A percentile compares a stretch with the other conserved stretches of the same genome.
These are phyloP conservation scores for Kodamaea anthophila DNA, from an alignment of 1,139 yeast species.

Conservation along the genomic window DNA sequence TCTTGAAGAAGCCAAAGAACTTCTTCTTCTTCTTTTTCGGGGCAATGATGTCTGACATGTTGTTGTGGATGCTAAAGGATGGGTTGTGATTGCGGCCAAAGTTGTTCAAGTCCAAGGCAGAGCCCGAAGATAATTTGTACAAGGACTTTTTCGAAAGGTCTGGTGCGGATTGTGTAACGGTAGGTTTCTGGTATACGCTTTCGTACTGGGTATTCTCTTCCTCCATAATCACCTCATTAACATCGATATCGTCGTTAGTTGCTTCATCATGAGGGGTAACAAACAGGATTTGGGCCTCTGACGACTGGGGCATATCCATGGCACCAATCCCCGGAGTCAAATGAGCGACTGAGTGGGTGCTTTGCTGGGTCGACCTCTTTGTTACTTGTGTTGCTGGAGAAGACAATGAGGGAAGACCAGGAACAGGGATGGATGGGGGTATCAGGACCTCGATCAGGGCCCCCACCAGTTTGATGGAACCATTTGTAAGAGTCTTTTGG, in stretches of 20 bases:
- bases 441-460: no score
- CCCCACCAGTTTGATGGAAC: conserved; percentile 10
- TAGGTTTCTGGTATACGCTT: no score
- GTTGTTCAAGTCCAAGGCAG: conserved; percentile 35
- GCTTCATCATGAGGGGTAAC: conserved; percentile 6
- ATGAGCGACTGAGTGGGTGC: no score
- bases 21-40: conserved; percentile 15
- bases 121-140: conserved; percentile 31
- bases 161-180: conserved; percentile 1
- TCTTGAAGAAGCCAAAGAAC: conserved; percentile 23
- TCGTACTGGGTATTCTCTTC: no score
- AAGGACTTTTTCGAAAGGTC: conserved; percentile 9
- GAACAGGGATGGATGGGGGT: conserved; percentile 3
- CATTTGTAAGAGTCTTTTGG: conserved; percentile 21
- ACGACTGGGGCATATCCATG: background rate
- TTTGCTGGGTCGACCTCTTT: no score
- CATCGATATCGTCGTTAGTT: conserved; percentile 7
- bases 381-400: conserved; percentile 4
- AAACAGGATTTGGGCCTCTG: conserved; percentile 21
- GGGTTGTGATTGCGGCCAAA: conserved; percentile 41
- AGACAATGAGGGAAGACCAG: conserved; percentile 3
- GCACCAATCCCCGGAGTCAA: no score
- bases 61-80: conserved; percentile 22
- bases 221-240: conserved; percentile 5
- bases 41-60: conserved; percentile 12